Evolutionary conservation across 306 rosid genomes (phyloP).

Genomic region (Cicer pinnatifidum): DNA sequence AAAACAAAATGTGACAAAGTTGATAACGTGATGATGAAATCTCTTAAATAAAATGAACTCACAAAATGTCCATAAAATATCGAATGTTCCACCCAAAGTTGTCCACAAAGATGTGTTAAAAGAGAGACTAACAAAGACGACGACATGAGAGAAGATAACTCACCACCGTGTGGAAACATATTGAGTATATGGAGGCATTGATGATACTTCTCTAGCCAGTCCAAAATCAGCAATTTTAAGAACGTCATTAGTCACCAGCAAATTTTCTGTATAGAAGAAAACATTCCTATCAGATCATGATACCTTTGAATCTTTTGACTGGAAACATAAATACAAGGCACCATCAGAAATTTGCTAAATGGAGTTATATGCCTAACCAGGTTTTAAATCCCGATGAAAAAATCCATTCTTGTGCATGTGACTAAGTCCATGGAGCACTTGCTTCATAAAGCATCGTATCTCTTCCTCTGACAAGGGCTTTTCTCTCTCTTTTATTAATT

Average conservation of each 20-base stretch:
- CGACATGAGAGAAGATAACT: constrained; percentile 47
- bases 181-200: constrained; percentile 89
- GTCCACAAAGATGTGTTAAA: background rate
- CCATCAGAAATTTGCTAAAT: constrained; percentile 29
- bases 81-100: constrained; percentile 5
- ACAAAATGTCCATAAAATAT: constrained; percentile 12
- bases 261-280: constrained; percentile 62
- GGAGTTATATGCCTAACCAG: constrained; percentile 54
- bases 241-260: constrained; percentile 77
- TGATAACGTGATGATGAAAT: background rate
- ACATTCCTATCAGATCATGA: constrained; percentile 20
- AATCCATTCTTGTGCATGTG: constrained; percentile 77
- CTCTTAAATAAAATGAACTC: constrained; percentile 4
- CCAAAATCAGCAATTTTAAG: constrained; percentile 91
- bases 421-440: constrained; percentile 70
- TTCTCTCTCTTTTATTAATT: constrained; percentile 72
- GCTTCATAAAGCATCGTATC: constrained; percentile 71
- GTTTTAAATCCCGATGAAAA: constrained; percentile 88
- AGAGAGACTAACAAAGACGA: constrained; percentile 21
- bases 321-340: constrained; percentile 20
- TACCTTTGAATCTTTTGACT: constrained; percentile 3
- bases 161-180: constrained; percentile 95
- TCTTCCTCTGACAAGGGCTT: constrained; percentile 74
- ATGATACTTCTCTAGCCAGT: constrained; percentile 84
- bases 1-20: constrained; percentile 28